Conservation (phyloP, 2,329 filamentous ascomycete species). For the Teratosphaeria gauchensis region DNA sequence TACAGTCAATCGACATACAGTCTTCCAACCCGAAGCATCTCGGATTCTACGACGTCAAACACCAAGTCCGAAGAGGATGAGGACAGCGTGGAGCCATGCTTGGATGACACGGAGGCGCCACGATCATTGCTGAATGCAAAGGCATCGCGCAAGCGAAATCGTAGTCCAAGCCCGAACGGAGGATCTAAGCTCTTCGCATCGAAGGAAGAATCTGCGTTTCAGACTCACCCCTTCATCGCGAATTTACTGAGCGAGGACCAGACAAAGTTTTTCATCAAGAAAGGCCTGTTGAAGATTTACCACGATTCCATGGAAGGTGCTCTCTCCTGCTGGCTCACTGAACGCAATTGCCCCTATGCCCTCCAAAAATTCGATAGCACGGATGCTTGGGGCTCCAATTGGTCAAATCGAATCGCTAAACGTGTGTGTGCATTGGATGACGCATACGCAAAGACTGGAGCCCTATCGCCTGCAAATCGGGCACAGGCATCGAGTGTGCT, state of each 20-base stretch:
- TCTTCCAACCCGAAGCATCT: neutral
- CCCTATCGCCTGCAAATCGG: slow-evolving; percentile 6
- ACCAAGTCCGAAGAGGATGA: neutral
- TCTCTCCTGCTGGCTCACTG: slow-evolving; percentile 11
- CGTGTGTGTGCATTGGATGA: slow-evolving; percentile 10
- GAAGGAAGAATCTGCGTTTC: neutral
- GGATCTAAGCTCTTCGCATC: neutral
- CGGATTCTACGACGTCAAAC: neutral
- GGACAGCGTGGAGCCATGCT: neutral
- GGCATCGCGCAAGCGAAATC: neutral
- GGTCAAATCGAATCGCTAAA: slow-evolving; percentile 10
- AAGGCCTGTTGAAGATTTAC: slow-evolving; percentile 9
- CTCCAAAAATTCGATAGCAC: slow-evolving; percentile 6
- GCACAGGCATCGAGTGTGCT: slow-evolving; percentile 9
- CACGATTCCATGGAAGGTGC: slow-evolving; percentile 12
- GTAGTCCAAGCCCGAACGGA: neutral
- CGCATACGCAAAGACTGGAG: slow-evolving; percentile 7
- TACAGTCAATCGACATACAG: neutral
- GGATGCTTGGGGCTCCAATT: slow-evolving; percentile 10
- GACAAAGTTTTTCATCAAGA: neutral
- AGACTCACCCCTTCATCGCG: neutral
- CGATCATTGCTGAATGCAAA: neutral
- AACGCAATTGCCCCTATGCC: slow-evolving; percentile 11
- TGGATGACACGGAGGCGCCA: neutral
- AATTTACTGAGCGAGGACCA: neutral